Base-by-base conservation (phyloP, 371 early-diverging fungal genomes). In the Mortierella sp. region DNA sequence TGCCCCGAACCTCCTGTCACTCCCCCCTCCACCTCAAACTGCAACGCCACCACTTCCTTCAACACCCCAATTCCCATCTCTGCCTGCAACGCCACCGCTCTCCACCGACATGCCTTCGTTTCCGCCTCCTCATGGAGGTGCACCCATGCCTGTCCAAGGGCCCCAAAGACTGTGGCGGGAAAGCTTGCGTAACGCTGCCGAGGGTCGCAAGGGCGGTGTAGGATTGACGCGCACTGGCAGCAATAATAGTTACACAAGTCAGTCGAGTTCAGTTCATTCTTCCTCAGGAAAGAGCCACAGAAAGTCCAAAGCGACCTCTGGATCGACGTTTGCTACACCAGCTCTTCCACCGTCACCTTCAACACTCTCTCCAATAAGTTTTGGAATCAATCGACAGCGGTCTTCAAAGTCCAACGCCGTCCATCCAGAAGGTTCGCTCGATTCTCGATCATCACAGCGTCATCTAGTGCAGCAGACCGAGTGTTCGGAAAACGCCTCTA, bases 111-210 rank as follows among this genome's bases (percentile, higher is more conserved):
- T 27, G 2, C 30, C 58, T 8, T 55, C 66, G 14, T 58, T 61
- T 39, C 54, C 61, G 18, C 28, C 53, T 18, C 54, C 54, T 13
- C 57, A 59, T 18, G 45, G 38, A 27, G 24, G 55, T 10, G 24
- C 51, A 6, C 26, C 61, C 12, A 23, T 53, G 24, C 30, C 51
- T 34, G 38, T 52, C 42, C 61, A 54, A 9, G 69, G 63, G 24
- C 62, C 63, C 1, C 64, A 67, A n/a, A 30, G 57, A 9, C 43
- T 67, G 18, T 72, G 63, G 73, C 41, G 64, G 16, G 67, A 67
- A 19, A 67, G 59, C n/a, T 23, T 67, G 47, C 63, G 73, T 19
- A 72, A 72, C 16, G 61, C 61, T 23, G 55, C 51, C 4, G 73
- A 72, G 14, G 48, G 56, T 42, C 67, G 63, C 30, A 67, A 67